phyloP scores from a whole-genome alignment of 2,329 filamentous ascomycete genomes.

The Harringtonia aguacate region DNA sequence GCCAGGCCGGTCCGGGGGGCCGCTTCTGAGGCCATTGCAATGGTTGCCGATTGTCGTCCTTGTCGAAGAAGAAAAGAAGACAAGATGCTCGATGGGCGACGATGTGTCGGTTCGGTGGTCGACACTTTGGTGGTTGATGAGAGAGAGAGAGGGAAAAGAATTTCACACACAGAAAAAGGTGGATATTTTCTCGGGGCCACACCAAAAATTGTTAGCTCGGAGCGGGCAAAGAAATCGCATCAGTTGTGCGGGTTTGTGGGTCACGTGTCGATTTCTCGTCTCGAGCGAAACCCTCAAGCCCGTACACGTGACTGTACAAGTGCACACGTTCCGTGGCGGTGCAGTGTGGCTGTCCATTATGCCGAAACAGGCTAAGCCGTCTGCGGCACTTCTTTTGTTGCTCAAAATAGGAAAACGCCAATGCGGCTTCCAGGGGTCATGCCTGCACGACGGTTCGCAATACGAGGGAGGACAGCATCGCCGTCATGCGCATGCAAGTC shows the following conservation, averaged over 20 bases:
- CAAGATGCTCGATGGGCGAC: too few relatives aligned
- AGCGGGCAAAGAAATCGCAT: not conserved
- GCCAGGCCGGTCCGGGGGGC: conserved; percentile 47
- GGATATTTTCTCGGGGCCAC: not conserved
- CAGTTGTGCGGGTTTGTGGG: not conserved
- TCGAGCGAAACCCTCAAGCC: too few relatives aligned
- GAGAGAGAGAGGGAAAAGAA: too few relatives aligned
- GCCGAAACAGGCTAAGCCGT: not conserved
- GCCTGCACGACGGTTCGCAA: too few relatives aligned
- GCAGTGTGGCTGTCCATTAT: not conserved
- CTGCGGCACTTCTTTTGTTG: not conserved
- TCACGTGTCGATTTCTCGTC: not conserved
- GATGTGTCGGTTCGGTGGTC: too few relatives aligned
- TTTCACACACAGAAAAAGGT: not conserved
- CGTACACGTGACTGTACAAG: not conserved
- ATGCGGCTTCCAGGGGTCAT: too few relatives aligned
- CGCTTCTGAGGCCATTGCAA: conserved; percentile 48
- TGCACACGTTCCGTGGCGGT: not conserved
- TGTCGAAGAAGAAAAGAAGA: not conserved
- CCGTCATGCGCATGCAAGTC: too few relatives aligned
- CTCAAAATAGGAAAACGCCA: too few relatives aligned
- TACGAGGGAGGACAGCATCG: too few relatives aligned
- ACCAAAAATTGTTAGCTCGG: too few relatives aligned
- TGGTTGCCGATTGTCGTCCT: conserved; percentile 17
- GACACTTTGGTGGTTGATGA: too few relatives aligned